Conservation (phyloP, 257 asterid genomes). For the Solanum bukasovii region DNA sequence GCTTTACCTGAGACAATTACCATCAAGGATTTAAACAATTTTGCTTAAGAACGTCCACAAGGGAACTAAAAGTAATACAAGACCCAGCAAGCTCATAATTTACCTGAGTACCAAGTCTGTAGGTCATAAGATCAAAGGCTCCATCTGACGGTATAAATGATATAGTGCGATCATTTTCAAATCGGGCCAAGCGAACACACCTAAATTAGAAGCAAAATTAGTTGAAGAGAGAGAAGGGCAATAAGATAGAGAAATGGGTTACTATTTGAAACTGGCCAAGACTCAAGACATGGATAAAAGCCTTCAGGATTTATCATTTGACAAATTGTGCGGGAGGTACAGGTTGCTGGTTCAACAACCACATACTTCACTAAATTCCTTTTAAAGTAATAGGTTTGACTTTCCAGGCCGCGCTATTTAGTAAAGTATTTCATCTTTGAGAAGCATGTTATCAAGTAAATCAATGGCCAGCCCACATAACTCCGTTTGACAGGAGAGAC, state of each 20-base stretch:
- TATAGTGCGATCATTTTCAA: constrained; percentile 94
- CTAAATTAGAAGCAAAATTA: constrained; percentile 29
- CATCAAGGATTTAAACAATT: neutral
- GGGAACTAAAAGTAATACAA: neutral
- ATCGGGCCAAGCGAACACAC: constrained; percentile 98
- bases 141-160: constrained; percentile 99
- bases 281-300: neutral
- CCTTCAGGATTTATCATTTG: neutral
- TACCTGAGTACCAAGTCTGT: constrained; percentile 98
- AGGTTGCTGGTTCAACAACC: neutral
- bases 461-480: neutral
- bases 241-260: neutral
- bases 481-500: neutral
- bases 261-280: neutral
- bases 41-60: neutral
- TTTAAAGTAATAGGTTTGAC: neutral
- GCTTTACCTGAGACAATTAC: constrained; percentile 67
- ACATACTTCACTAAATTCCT: neutral
- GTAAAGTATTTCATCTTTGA: neutral
- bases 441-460: neutral
- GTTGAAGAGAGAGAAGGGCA: constrained; percentile 1
- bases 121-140: constrained; percentile 97
- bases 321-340: neutral
- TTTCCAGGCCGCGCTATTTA: neutral
- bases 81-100: neutral